These are phyloP conservation scores for Cutaneotrichosporon cavernicola DNA, from an alignment of 1,284 basidiomycete genomes.

Conservation along the genomic window DNA sequence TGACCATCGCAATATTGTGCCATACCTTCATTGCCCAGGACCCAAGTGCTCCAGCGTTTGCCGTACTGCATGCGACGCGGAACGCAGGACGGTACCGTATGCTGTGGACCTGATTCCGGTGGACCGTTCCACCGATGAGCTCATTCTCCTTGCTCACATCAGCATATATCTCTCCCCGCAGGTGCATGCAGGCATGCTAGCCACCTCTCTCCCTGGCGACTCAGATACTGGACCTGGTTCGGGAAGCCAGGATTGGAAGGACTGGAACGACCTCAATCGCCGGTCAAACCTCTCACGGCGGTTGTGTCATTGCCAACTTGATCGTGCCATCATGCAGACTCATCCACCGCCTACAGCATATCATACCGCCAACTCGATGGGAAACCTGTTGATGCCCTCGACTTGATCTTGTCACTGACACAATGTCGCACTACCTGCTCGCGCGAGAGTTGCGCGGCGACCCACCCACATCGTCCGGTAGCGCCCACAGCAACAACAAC, in stretches of 20 bases:
- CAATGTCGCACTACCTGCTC: conserved; percentile 10
- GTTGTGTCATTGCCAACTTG: conserved; percentile 2
- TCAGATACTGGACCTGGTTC: neutral
- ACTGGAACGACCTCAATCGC: neutral
- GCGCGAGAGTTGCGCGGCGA: conserved; percentile 5
- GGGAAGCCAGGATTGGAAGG: neutral
- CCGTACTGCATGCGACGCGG: neutral
- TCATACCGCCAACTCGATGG: neutral
- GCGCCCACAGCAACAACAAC: conserved; percentile 2
- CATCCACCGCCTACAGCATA: neutral
- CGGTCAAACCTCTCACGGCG: neutral
- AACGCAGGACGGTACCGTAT: neutral
- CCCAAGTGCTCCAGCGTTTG: neutral
- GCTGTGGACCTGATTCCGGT: neutral
- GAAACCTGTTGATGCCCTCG: neutral
- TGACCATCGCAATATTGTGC: conserved; percentile 8
- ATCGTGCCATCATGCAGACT: conserved; percentile 1
- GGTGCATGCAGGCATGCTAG: neutral
- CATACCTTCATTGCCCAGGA: neutral
- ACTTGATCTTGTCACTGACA: neutral
- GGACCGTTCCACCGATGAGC: neutral
- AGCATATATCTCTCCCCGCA: neutral
- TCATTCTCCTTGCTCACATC: neutral
- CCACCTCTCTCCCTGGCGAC: neutral
- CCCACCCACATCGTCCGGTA: neutral